A percentile compares a stretch with the other conserved stretches of the same genome.
phyloP scores from a whole-genome alignment of 805 yeast genomes.

The Scheffersomyces lignosus region DNA sequence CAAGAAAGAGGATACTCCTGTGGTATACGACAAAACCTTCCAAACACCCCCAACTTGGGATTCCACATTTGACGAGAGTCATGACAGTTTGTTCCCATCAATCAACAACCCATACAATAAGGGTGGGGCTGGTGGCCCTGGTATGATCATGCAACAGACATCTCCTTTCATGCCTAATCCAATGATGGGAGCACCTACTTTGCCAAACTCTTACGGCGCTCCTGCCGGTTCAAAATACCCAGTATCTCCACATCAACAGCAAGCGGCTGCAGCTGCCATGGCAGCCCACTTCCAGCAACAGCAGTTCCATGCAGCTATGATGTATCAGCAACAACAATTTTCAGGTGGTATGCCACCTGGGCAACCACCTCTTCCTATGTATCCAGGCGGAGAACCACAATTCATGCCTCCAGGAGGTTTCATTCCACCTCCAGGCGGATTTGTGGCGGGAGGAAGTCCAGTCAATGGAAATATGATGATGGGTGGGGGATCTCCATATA shows the following conservation, averaged over 20 bases:
- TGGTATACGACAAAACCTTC: slow-evolving; percentile 59
- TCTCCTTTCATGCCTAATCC: slow-evolving; percentile 34
- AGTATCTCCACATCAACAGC: slow-evolving; percentile 32
- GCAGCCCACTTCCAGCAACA: slow-evolving; percentile 36
- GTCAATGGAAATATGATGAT: slow-evolving; percentile 26
- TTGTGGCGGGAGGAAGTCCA: slow-evolving; percentile 27
- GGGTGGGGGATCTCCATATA: slow-evolving; percentile 14
- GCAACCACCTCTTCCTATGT: slow-evolving; percentile 35
- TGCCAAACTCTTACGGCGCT: slow-evolving; percentile 14
- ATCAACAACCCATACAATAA: slow-evolving; percentile 8
- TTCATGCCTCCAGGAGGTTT: slow-evolving; percentile 37
- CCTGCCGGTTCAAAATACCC: slow-evolving; percentile 22
- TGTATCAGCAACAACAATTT: slow-evolving; percentile 37
- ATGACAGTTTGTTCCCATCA: slow-evolving; percentile 52
- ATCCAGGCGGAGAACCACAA: slow-evolving; percentile 31
- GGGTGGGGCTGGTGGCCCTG: slow-evolving; percentile 7
- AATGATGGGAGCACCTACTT: slow-evolving; percentile 22
- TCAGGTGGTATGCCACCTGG: slow-evolving; percentile 33
- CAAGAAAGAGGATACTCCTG: slow-evolving; percentile 18
- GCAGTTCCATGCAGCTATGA: slow-evolving; percentile 38
- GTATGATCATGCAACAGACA: slow-evolving; percentile 13
- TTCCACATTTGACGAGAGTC: slow-evolving; percentile 55
- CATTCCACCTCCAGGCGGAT: slow-evolving; percentile 32
- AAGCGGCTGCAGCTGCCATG: slow-evolving; percentile 26
- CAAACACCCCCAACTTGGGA: slow-evolving; percentile 80